These are phyloP conservation scores for Pseudocercospora fijiensis DNA, from an alignment of 2,329 filamentous ascomycete genomes.

Conservation along the genomic window DNA sequence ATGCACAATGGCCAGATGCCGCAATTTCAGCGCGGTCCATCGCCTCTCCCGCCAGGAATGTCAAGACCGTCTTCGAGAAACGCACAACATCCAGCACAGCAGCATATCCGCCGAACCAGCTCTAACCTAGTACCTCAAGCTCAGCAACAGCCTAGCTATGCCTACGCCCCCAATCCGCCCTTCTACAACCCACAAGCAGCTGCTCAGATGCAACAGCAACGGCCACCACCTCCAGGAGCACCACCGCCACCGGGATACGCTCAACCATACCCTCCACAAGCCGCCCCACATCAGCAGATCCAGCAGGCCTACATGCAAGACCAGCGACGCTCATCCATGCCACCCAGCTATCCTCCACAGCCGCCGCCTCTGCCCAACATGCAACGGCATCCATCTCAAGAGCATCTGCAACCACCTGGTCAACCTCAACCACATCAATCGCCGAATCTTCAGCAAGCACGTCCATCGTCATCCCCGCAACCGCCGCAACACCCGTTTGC, in stretches of 20 bases:
- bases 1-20: slow-evolving; percentile 70
- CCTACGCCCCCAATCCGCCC: slow-evolving; percentile 80
- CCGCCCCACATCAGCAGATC: slow-evolving; percentile 45
- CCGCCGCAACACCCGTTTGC: slow-evolving; percentile 52
- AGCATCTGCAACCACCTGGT: slow-evolving; percentile 37
- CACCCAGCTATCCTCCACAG: slow-evolving; percentile 64
- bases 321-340: slow-evolving; percentile 70
- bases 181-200: slow-evolving; percentile 71
- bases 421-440: slow-evolving; percentile 40
- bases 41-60: slow-evolving; percentile 73
- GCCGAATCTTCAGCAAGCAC: slow-evolving; percentile 36
- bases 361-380: slow-evolving; percentile 57
- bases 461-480: slow-evolving; percentile 49
- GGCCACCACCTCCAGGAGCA: slow-evolving; percentile 31
- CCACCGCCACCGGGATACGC: slow-evolving; percentile 31
- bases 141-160: slow-evolving; percentile 57
- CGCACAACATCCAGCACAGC: slow-evolving; percentile 62
- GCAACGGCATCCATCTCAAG: slow-evolving; percentile 33
- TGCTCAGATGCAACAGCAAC: slow-evolving; percentile 47
- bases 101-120: slow-evolving; percentile 67
- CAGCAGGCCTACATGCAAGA: slow-evolving; percentile 75
- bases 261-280: slow-evolving; percentile 33
- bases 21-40: slow-evolving; percentile 71
- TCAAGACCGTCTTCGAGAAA: slow-evolving; percentile 80
- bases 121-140: slow-evolving; percentile 67